Conservation (phyloP, 2,329 filamentous ascomycete genomes). For the Calonectria hongkongensis region DNA sequence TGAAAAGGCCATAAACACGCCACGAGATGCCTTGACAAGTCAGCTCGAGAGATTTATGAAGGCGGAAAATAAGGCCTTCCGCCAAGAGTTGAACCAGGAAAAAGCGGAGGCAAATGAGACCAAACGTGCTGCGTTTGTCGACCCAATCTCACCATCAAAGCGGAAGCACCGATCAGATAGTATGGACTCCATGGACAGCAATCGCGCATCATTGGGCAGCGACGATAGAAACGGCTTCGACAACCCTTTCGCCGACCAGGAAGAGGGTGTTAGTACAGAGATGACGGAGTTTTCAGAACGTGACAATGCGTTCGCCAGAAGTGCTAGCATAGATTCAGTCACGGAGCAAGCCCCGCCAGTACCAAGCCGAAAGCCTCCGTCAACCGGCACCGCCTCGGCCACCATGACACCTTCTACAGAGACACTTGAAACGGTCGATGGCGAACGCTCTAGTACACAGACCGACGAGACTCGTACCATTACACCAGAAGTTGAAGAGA, state of each 20-base stretch:
- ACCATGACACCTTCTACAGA: constrained; percentile 53
- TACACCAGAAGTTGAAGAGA: constrained; percentile 46
- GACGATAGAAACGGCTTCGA: constrained; percentile 59
- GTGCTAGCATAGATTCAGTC: constrained; percentile 42
- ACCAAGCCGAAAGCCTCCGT: constrained; percentile 39
- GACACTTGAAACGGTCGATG: constrained; percentile 46
- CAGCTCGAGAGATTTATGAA: constrained; percentile 67
- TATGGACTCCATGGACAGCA: constrained; percentile 68
- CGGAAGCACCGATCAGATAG: constrained; percentile 68
- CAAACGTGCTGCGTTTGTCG: constrained; percentile 53
- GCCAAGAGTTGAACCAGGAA: constrained; percentile 68
- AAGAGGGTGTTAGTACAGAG: constrained; percentile 52
- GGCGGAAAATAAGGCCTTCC: constrained; percentile 72
- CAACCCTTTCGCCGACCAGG: constrained; percentile 56
- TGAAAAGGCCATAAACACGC: constrained; percentile 57
- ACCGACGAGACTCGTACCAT: constrained; percentile 37
- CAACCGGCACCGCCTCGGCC: constrained; percentile 51
- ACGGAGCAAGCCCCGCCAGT: constrained; percentile 39
- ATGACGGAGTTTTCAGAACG: constrained; percentile 51
- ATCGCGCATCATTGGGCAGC: constrained; percentile 66
- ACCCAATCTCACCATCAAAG: constrained; percentile 67
- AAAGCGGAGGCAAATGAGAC: constrained; percentile 49
- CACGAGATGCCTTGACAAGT: constrained; percentile 61
- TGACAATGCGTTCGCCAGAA: constrained; percentile 41
- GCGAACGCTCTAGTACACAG: background rate